These are phyloP conservation scores for Maudiozyma saulgeensis DNA, from an alignment of 805 yeast species.

Conservation along the genomic window DNA sequence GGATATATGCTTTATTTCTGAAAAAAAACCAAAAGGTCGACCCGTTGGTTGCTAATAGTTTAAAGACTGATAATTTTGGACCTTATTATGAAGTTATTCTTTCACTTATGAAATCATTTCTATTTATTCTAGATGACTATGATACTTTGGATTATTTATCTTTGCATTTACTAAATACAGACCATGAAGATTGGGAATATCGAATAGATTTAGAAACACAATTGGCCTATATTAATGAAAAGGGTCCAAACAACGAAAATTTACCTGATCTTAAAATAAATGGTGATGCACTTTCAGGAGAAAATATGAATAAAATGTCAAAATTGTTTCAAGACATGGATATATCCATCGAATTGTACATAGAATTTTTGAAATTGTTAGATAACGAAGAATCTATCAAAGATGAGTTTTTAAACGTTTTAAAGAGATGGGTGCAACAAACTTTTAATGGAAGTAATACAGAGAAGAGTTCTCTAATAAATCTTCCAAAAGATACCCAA, in stretches of 20 bases:
- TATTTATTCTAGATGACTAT: constrained; percentile 23
- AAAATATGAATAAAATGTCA: constrained; percentile 7
- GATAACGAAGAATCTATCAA: constrained; percentile 38
- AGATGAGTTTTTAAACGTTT: constrained; percentile 38
- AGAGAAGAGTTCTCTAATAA: neutral
- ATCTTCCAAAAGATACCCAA: neutral
- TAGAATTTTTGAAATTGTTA: constrained; percentile 39
- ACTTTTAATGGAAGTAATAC: neutral
- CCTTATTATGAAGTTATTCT: constrained; percentile 26
- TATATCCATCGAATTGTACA: constrained; percentile 31
- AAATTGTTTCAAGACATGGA: constrained; percentile 38
- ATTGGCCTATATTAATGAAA: constrained; percentile 25
- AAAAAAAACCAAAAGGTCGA: constrained; percentile 21
- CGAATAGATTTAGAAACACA: constrained; percentile 30
- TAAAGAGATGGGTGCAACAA: constrained; percentile 51
- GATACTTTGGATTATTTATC: constrained; percentile 21
- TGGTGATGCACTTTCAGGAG: neutral
- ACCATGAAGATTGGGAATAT: constrained; percentile 31
- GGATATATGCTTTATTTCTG: constrained; percentile 32
- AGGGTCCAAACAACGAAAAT: neutral
- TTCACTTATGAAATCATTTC: constrained; percentile 28
- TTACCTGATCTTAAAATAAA: neutral
- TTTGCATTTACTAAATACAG: constrained; percentile 25
- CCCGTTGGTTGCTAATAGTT: constrained; percentile 7
- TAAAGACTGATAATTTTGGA: constrained; percentile 3